Base-by-base conservation (phyloP, 2,329 filamentous ascomycete species). In the Neonectria faginata region DNA sequence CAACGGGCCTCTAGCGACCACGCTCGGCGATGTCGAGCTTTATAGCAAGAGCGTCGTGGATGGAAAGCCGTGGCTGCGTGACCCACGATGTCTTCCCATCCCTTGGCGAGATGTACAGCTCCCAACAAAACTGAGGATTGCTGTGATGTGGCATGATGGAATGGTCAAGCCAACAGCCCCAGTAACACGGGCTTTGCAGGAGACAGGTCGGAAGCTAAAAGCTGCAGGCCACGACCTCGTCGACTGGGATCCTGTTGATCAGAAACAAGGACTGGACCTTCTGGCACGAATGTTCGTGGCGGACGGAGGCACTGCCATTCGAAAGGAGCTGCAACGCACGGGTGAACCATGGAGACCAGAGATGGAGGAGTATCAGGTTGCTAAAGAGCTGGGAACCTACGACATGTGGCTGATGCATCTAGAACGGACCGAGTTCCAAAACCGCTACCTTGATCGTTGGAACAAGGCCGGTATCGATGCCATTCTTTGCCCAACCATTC, bases 131-230 rank as follows among this genome's bases (percentile, higher is more conserved):
- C 75, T 91, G 25, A 85, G 80, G 47, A 79, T 92, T 57, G 90
- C 81, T 5, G 84, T 92, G 33, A 81, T 92, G 76, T 88, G 85
- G 84, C 80, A 89, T 74, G 91, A 92, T 73, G 86, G 85, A 10
- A 81, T 89, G 54, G 89, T 91, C 5, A 81, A 77, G 6, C 90
- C 91, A 0, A 91, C 91, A 56, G 89, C 91, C 3, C 90, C 90
- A 0, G 83, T 92, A 3, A 77, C 81, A 0, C 82, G 89, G 6
- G 89, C 87, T 1, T 74, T 92, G 10, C 75, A 78, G 3, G 74
- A 80, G 6, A 77, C 86, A 0, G 81, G 80, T 0, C 75, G 78
- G 2, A 80, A 75, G 53, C 78, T 90, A 14, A 70, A 77, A 42
- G 75, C 73, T 0, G 79, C 82, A 0, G 85, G 84, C 1, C 80